Conservation (phyloP, 139 green algal genomes). For the Desmodesmus armatus region DNA sequence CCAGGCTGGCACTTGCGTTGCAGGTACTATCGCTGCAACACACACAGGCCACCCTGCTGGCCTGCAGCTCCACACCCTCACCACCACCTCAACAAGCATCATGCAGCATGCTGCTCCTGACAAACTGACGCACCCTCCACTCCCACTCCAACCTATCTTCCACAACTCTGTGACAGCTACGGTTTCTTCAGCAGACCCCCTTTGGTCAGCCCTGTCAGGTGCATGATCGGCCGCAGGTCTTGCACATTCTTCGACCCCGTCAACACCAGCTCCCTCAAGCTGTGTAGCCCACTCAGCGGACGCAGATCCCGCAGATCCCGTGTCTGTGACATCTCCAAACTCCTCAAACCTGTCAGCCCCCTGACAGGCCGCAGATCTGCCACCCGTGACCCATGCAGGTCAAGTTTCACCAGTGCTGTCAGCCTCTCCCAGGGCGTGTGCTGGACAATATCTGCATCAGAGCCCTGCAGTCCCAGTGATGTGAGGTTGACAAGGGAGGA, state of each 20-base stretch:
- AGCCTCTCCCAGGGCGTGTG: not conserved
- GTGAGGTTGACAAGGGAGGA: not conserved
- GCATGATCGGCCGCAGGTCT: conserved; percentile 11
- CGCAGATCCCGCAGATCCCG: not conserved
- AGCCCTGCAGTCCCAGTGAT: conserved; percentile 3
- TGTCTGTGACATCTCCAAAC: not conserved
- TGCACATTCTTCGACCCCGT: not conserved
- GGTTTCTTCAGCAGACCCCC: too few relatives aligned
- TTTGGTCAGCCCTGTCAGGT: too few relatives aligned
- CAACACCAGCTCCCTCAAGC: not conserved
- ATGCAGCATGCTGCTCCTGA: too few relatives aligned
- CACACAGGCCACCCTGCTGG: too few relatives aligned
- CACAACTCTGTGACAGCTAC: too few relatives aligned
- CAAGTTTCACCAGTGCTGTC: not conserved
- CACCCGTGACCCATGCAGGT: not conserved
- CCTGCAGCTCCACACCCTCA: too few relatives aligned
- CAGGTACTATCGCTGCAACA: too few relatives aligned
- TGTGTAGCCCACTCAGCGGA: not conserved
- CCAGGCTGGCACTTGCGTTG: not conserved
- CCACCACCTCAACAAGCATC: too few relatives aligned
- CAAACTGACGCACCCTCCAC: too few relatives aligned
- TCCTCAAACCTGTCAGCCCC: not conserved
- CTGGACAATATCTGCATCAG: not conserved
- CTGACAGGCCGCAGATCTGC: not conserved
- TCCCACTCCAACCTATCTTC: too few relatives aligned